A percentile compares a stretch with the other conserved stretches of the same genome.
Conservation (phyloP, 1,284 basidiomycete species). For the Fomitopsis betulina region DNA sequence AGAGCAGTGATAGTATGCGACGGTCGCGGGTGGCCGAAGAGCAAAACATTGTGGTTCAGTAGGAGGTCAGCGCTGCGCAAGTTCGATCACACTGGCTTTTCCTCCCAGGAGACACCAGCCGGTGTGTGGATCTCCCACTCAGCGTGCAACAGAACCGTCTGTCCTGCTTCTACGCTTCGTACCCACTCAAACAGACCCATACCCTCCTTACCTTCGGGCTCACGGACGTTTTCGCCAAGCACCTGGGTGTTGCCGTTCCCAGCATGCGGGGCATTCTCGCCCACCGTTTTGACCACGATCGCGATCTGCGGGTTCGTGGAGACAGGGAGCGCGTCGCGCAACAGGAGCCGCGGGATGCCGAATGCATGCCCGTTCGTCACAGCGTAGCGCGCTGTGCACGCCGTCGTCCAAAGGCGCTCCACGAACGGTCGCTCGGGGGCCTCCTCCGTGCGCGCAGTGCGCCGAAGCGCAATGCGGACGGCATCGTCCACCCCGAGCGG, state of each 20-base stretch:
- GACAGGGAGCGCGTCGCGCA: constrained; percentile 47
- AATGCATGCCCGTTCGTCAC: constrained; percentile 48
- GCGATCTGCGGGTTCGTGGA: constrained; percentile 33
- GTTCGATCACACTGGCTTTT: background rate
- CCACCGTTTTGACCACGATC: constrained; percentile 45
- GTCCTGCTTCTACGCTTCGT: constrained; percentile 18
- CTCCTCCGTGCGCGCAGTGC: constrained; percentile 31
- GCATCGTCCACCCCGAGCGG: constrained; percentile 50
- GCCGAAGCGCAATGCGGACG: constrained; percentile 43
- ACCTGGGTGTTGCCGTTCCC: constrained; percentile 12
- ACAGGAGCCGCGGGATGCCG: constrained; percentile 36
- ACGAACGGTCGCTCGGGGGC: constrained; percentile 29
- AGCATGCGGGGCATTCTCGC: constrained; percentile 34
- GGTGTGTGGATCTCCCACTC: constrained; percentile 49
- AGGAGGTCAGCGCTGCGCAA: background rate
- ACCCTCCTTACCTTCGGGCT: constrained; percentile 23
- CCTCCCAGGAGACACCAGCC: constrained; percentile 29
- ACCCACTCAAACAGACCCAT: constrained; percentile 28
- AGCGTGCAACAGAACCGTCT: constrained; percentile 36
- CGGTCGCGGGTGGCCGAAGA: too few species aligned
- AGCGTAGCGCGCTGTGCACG: constrained; percentile 38
- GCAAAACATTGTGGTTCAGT: constrained; percentile 10
- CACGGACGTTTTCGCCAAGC: constrained; percentile 20
- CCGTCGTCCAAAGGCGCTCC: constrained; percentile 38
- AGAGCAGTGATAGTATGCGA: too few species aligned